Evolutionary conservation across 306 rosid genomes (phyloP).

Genomic region (Begonia peltatifolia): DNA sequence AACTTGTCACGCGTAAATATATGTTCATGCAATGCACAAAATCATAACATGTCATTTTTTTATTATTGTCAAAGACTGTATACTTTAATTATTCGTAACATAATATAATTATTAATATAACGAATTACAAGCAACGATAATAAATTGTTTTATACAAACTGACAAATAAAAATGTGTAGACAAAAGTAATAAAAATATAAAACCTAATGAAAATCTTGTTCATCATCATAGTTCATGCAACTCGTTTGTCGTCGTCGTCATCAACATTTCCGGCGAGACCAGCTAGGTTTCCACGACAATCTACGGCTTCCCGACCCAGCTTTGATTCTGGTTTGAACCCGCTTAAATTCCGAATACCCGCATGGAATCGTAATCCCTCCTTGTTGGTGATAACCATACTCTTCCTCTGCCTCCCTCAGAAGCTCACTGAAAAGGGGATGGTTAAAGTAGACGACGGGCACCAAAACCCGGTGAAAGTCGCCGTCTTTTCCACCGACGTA

Average conservation of each 20-base stretch:
- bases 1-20: too few relatives aligned
- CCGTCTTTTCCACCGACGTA: slow-evolving; percentile 72
- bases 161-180: too few relatives aligned
- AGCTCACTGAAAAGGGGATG: slow-evolving; percentile 67
- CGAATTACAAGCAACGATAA: too few relatives aligned
- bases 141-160: too few relatives aligned
- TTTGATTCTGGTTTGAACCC: slow-evolving; percentile 48
- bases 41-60: too few relatives aligned
- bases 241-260: slow-evolving; percentile 4
- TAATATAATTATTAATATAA: too few relatives aligned
- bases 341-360: slow-evolving; percentile 55
- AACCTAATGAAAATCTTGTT: too few relatives aligned
- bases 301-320: slow-evolving; percentile 31
- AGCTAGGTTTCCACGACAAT: slow-evolving; percentile 17
- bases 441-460: slow-evolving; percentile 79
- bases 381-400: slow-evolving; percentile 56
- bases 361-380: slow-evolving; percentile 87
- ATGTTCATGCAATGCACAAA: too few relatives aligned
- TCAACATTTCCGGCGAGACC: slow-evolving; percentile 11
- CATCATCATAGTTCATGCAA: too few relatives aligned
- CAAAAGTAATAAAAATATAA: too few relatives aligned
- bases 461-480: slow-evolving; percentile 49
- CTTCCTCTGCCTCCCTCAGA: slow-evolving; percentile 50
- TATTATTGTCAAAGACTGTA: too few relatives aligned
- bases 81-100: too few relatives aligned